Conservation (phyloP, 2,329 filamentous ascomycete species). For the Ophiocordyceps camponoti-leonardi region DNA sequence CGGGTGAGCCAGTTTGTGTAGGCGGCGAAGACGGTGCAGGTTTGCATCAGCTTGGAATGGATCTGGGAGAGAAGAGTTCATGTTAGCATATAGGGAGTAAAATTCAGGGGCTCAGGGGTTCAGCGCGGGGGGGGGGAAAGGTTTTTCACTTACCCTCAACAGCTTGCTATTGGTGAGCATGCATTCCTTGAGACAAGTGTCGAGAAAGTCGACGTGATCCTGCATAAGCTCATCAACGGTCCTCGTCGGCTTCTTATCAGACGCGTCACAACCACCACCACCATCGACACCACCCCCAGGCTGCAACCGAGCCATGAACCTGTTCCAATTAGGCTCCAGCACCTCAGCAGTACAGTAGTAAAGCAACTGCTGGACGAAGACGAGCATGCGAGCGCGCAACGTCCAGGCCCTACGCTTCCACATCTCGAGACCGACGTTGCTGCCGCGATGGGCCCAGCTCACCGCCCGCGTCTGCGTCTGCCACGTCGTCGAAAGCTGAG, state of each 20-base stretch:
- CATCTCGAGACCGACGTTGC: constrained; percentile 56
- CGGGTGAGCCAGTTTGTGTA: constrained; percentile 78
- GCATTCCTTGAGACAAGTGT: constrained; percentile 95
- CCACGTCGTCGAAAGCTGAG: constrained; percentile 75
- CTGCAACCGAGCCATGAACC: constrained; percentile 73
- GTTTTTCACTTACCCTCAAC: constrained; percentile 44
- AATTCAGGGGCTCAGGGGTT: background rate
- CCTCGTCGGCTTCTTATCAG: constrained; percentile 20
- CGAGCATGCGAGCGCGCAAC: constrained; percentile 79
- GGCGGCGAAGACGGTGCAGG: constrained; percentile 82
- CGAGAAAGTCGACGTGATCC: constrained; percentile 94
- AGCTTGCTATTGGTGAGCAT: constrained; percentile 97
- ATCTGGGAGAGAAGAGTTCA: constrained; percentile 38
- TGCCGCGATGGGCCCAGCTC: constrained; percentile 69
- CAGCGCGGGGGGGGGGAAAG: background rate
- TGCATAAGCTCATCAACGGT: constrained; percentile 98
- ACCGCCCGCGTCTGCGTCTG: constrained; percentile 68
- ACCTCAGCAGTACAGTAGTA: constrained; percentile 97
- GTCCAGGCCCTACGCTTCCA: constrained; percentile 94
- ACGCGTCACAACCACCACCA: background rate
- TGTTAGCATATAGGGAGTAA: background rate
- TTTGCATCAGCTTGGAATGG: constrained; percentile 92
- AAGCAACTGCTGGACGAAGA: constrained; percentile 89
- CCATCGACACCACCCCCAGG: constrained; percentile 28
- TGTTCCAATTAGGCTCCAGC: constrained; percentile 94